Evolutionary conservation across 140 eudicot genomes (phyloP).

Genomic region (Oenanthe javanica): DNA sequence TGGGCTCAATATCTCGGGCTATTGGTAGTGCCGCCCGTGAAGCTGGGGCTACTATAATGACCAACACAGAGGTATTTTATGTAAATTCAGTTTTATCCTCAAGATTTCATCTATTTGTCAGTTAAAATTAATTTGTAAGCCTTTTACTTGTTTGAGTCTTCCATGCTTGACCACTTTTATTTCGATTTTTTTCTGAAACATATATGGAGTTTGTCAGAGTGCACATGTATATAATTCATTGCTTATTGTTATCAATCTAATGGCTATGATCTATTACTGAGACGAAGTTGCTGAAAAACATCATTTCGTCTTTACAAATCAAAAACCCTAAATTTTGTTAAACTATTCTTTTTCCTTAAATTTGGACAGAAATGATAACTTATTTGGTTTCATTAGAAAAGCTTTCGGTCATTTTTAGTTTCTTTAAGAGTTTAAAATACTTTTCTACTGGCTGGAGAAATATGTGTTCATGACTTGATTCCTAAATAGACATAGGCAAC

Average conservation of each 20-base stretch:
- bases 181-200: neutral
- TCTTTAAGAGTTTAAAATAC: neutral
- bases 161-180: neutral
- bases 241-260: neutral
- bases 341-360: neutral
- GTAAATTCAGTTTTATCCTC: constrained; percentile 2
- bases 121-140: neutral
- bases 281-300: neutral
- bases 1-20: constrained; percentile 95
- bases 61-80: constrained; percentile 67
- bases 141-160: neutral
- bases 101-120: neutral
- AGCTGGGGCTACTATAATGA: constrained; percentile 91
- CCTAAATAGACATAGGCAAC: neutral
- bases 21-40: constrained; percentile 84
- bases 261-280: neutral
- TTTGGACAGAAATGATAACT: neutral
- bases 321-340: neutral
- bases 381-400: neutral
- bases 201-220: neutral
- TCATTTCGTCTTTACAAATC: neutral
- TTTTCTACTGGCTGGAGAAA: neutral
- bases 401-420: neutral
- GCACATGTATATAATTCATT: neutral
- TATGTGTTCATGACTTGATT: constrained; percentile 3